Base-by-base conservation (phyloP, 768 basidiomycete genomes). In the Serendipita sp. region DNA sequence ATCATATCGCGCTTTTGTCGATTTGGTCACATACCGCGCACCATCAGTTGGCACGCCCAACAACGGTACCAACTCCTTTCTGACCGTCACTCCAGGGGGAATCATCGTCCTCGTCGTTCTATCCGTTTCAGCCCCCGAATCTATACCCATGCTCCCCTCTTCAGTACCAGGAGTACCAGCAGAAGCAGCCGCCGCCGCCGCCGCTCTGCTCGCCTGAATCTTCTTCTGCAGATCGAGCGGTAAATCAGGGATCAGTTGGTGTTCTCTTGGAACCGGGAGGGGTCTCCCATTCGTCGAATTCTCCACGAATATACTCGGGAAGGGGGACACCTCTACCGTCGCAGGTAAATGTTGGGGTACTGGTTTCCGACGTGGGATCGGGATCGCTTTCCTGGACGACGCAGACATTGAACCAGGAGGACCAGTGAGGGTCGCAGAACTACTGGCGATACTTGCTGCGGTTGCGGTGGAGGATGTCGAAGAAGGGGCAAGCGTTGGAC, bases 341-440 rank as follows among this genome's bases (percentile, higher is more conserved):
- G 56, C 56, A 8, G 56, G 56, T 32, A 60, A 60, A 60, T 60
- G 56, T n/a, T 60, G 56, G 8, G 56, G 56, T n/a, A 60, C 56
- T 8, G 56, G 56, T 35, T 60, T 60, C n/a, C 56, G 3, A 4
- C 56, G 5, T 7, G 56, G 56, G 10, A 37, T 37, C 24, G 56
- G 56, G n/a, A 60, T 35, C 18, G 56, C 5, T 35, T 60, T 60
- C 7, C 56, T 60, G 56, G 8, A 5, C 28, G 24, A 3, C 32
- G 16, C n/a, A n/a, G n/a, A n/a, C n/a, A n/a, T n/a, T n/a, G n/a
- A n/a, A 30, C 24, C 28, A 7, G 48, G 16, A 3, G 4, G 4
- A 3, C 3, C 7, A 3, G 48, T 51, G 4, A 51, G 16, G 4
- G 48, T 51, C 30, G 16, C 48, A 3, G n/a, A 18, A 51, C 48